A percentile compares a stretch with the other conserved stretches of the same genome.
phyloP scores from a whole-genome alignment of 2,329 filamentous ascomycete genomes.

The Aspergillus quadrilineatus region DNA sequence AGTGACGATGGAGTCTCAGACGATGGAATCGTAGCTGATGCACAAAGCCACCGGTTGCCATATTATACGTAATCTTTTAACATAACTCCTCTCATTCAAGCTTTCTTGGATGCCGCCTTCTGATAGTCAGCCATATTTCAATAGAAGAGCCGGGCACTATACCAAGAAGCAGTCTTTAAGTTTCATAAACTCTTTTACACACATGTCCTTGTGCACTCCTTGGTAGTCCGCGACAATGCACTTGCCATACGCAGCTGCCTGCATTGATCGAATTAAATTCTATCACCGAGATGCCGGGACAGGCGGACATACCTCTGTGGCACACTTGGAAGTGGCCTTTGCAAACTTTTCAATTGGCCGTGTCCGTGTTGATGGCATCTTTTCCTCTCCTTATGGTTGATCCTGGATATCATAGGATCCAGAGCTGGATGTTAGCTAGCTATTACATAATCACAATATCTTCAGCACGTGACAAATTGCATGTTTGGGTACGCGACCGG shows the following conservation, averaged over 20 bases:
- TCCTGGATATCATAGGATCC: not conserved
- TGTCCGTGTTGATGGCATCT: constrained; percentile 49
- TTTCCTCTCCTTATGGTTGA: constrained; percentile 13
- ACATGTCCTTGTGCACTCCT: constrained; percentile 87
- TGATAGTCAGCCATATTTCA: constrained; percentile 11
- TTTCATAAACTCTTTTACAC: constrained; percentile 76
- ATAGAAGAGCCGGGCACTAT: constrained; percentile 29
- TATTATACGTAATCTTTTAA: not conserved
- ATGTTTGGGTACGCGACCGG: constrained; percentile 22
- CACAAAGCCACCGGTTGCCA: constrained; percentile 5
- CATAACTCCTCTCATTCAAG: constrained; percentile 26
- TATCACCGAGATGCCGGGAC: not conserved
- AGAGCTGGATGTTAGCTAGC: not conserved
- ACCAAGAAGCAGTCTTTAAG: constrained; percentile 88
- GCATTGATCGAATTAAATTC: constrained; percentile 6
- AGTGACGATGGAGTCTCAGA: not conserved
- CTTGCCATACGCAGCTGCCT: constrained; percentile 86
- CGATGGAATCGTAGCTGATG: not conserved
- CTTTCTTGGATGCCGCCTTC: constrained; percentile 55
- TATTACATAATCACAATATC: constrained; percentile 18
- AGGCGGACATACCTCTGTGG: constrained; percentile 55
- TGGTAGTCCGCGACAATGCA: constrained; percentile 91
- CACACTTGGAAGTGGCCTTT: constrained; percentile 64
- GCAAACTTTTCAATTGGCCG: constrained; percentile 70
- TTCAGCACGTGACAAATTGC: constrained; percentile 14